Base-by-base conservation (phyloP, 1,284 basidiomycete genomes). In the Fomitopsis palustris region DNA sequence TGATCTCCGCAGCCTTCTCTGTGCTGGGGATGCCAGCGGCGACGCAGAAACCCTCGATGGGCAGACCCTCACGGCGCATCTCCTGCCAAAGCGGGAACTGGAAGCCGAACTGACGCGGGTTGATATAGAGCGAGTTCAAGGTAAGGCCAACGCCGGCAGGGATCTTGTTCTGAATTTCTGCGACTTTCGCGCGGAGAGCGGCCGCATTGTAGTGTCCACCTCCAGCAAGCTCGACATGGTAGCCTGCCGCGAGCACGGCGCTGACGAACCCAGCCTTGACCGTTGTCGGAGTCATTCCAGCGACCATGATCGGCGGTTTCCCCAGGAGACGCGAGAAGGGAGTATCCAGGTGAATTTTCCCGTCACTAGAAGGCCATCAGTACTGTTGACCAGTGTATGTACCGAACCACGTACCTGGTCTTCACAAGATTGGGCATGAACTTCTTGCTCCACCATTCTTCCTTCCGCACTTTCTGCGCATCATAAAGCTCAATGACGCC, bases 11-110 rank as follows among this genome's bases (percentile, higher is more conserved):
- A 10, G 86, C 86, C 77, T 88, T 88, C 74, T 89, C 87, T 78
- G 98, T 98, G 86, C 97, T 96, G 1, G 95, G 94, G 74, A 98
- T 95, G 55, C 95, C 95, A 57, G 97, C 97, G 49, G 96, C 97
- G 63, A 98, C 93, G 72, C 95, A 98, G 79, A 99, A 97, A 51
- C 97, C 96, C 79, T 99, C 96, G 62, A 98, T 82, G 7, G 96
- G 97, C 16, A 96, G 79, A 62, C 96, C 96, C 74, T 98, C 97
- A 61, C 87, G 87, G 62, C 94, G 89, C 92, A 99, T 93, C 77
- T 97, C 92, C 73, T 96, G 92, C 96, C 96, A 98, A 31, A 98
- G 81, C 29, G 97, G 96, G 75, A 94, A 87, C 75, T 99, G 96
- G 89, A 98, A 98, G 38, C 85, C 82, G 76, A 98, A 98, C 72